Evolutionary conservation across 495 filamentous ascomycete species (phyloP).

Genomic region (Aspergillus wentii): DNA sequence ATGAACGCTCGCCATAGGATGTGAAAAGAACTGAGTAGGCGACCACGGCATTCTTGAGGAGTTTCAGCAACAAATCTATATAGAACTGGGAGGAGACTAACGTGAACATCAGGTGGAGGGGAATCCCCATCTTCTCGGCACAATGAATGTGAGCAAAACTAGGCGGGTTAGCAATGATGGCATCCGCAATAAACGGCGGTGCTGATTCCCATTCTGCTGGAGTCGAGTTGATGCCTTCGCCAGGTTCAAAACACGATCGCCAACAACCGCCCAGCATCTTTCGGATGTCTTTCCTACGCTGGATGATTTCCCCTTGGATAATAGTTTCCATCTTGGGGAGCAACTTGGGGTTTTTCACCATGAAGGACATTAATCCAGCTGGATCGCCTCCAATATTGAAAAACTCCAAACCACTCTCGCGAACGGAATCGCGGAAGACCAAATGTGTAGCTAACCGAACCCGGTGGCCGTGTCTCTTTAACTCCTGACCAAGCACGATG

Average conservation of each 20-base stretch:
- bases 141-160: slow-evolving; percentile 81
- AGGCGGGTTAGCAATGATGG: slow-evolving; percentile 81
- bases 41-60: slow-evolving; percentile 55
- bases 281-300: slow-evolving; percentile 60
- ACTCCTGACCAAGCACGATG: slow-evolving; percentile 57
- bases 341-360: slow-evolving; percentile 82
- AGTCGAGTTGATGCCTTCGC: slow-evolving; percentile 47
- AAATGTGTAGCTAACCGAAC: slow-evolving; percentile 75
- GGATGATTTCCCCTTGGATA: slow-evolving; percentile 62
- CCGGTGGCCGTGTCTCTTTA: slow-evolving; percentile 67
- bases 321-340: slow-evolving; percentile 66
- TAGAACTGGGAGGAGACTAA: slow-evolving; percentile 22
- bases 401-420: slow-evolving; percentile 70
- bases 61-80: neutral
- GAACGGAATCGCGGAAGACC: slow-evolving; percentile 65
- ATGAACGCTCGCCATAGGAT: slow-evolving; percentile 52
- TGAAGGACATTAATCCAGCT: slow-evolving; percentile 76
- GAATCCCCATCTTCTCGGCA: slow-evolving; percentile 72
- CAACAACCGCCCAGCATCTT: slow-evolving; percentile 72
- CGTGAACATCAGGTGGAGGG: slow-evolving; percentile 83
- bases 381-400: slow-evolving; percentile 80
- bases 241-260: slow-evolving; percentile 66
- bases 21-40: slow-evolving; percentile 48
- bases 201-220: slow-evolving; percentile 30
- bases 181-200: slow-evolving; percentile 70